Conservation (phyloP, 257 asterid species). For the Schizonepeta tenuifolia region DNA sequence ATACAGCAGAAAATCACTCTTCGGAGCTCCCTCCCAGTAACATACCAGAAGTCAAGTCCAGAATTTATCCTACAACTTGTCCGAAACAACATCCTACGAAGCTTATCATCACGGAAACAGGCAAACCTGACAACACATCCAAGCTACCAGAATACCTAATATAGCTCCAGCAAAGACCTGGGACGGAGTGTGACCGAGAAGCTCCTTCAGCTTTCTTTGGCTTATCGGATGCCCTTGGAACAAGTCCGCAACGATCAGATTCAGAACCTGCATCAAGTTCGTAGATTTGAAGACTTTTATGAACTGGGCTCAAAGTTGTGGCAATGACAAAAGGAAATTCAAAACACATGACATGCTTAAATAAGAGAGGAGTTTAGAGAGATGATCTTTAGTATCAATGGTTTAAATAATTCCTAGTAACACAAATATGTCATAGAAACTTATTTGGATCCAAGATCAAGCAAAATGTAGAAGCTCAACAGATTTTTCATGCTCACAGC, state of each 20-base stretch:
- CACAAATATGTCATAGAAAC: neutral
- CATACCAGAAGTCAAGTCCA: neutral
- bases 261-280: conserved; percentile 58
- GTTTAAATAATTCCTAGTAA: neutral
- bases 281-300: neutral
- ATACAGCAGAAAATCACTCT: conserved; percentile 11
- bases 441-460: neutral
- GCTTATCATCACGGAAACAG: conserved; percentile 37
- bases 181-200: conserved; percentile 88
- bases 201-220: conserved; percentile 92
- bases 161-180: conserved; percentile 93
- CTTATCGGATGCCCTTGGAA: conserved; percentile 95
- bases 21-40: conserved; percentile 15
- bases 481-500: too few species aligned
- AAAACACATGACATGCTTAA: neutral
- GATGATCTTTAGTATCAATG: too few species aligned
- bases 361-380: neutral
- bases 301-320: neutral
- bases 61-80: neutral
- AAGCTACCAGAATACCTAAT: conserved; percentile 75
- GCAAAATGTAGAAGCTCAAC: neutral
- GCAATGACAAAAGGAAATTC: neutral
- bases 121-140: conserved; percentile 66
- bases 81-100: neutral
- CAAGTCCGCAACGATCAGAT: conserved; percentile 78